A percentile compares a stretch with the other conserved stretches of the same genome.
phyloP scores from a whole-genome alignment of 495 filamentous ascomycete genomes.

The Clohesyomyces aquaticus region DNA sequence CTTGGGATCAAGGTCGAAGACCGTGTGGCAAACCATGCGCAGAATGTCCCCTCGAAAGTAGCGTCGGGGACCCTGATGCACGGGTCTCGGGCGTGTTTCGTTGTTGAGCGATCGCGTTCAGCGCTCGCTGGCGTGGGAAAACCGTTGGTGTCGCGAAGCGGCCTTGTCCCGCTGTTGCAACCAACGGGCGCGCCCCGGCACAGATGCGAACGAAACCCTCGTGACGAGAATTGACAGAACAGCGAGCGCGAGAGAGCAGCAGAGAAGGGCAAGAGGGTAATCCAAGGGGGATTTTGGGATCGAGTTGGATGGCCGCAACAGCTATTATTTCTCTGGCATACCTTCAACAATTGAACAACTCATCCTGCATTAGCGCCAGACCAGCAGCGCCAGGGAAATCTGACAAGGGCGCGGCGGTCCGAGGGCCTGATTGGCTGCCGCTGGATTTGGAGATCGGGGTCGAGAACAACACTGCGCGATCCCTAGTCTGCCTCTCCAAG shows the following conservation, averaged over 20 bases:
- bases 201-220: not conserved
- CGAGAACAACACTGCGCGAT: conserved; percentile 10
- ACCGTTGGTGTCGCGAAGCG: not conserved
- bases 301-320: not conserved
- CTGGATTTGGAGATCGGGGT: not conserved
- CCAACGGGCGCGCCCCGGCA: not conserved
- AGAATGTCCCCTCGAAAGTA: not conserved
- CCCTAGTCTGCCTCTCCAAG: not conserved
- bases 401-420: not conserved
- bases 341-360: conserved; percentile 28
- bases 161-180: not conserved
- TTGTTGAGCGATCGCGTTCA: not conserved
- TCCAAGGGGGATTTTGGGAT: not conserved
- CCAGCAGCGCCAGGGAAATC: conserved; percentile 22
- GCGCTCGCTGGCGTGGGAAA: not conserved
- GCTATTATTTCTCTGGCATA: conserved; percentile 24
- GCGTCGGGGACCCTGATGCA: not conserved
- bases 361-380: conserved; percentile 33
- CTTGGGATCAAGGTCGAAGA: not conserved
- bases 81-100: not conserved
- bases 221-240: no score
- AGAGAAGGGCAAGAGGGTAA: not conserved
- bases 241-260: not conserved
- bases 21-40: not conserved
- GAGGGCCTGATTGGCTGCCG: conserved; percentile 4